Conservation (phyloP, 2,329 filamentous ascomycete genomes). For the Fusarium compactum region DNA sequence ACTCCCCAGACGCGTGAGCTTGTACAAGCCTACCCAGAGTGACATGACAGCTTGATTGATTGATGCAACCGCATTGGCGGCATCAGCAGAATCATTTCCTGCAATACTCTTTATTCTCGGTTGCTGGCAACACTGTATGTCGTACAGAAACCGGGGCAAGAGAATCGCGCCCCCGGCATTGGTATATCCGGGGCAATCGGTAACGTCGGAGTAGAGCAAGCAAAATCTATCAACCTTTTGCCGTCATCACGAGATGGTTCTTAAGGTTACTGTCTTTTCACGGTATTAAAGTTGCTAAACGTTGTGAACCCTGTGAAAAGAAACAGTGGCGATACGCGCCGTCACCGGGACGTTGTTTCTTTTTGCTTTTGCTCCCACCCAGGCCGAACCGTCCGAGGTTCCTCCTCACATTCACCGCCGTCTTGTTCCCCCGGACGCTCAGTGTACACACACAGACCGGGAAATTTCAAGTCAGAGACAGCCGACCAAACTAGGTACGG, state of each 20-base stretch:
- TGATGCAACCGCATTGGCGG: conserved; percentile 20
- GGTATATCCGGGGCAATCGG: conserved; percentile 32
- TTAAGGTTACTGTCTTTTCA: background rate
- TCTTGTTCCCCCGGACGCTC: conserved; percentile 20
- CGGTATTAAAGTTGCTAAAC: background rate
- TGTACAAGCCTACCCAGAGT: conserved; percentile 1
- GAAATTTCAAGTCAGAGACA: conserved; percentile 7
- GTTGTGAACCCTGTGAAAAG: conserved; percentile 11
- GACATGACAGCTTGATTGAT: background rate
- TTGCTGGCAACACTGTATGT: conserved; percentile 1
- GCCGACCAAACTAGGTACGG: conserved; percentile 5
- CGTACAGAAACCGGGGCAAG: conserved; percentile 1
- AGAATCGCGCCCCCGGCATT: conserved; percentile 23
- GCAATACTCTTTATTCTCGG: conserved; percentile 6
- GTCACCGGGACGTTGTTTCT: conserved; percentile 15
- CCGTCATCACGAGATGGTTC: background rate
- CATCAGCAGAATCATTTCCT: conserved; percentile 6
- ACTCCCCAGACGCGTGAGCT: background rate
- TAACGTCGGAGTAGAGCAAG: conserved; percentile 22
- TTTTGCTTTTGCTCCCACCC: conserved; percentile 4
- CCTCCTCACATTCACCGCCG: conserved; percentile 35
- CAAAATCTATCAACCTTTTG: background rate
- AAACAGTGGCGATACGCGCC: conserved; percentile 22
- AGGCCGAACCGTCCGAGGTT: conserved; percentile 29
- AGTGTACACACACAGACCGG: conserved; percentile 18